These are phyloP conservation scores for Populus nigra DNA, from an alignment of 345 rosid genomes.

Conservation along the genomic window DNA sequence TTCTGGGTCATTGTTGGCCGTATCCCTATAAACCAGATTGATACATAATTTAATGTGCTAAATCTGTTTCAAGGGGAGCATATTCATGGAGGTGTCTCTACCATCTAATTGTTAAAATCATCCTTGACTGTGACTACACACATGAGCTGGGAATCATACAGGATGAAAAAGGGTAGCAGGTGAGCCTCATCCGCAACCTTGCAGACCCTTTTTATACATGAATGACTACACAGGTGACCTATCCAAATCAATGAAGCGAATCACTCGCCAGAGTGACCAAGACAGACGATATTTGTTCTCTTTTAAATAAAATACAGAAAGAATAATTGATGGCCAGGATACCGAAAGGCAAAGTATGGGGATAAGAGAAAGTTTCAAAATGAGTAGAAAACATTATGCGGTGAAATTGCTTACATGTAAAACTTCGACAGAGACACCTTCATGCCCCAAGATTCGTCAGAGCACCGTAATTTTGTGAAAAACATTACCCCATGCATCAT, in stretches of 20 bases:
- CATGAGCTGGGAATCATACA: conserved; percentile 5
- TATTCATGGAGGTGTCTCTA: background rate
- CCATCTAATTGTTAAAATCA: background rate
- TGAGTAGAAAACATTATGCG: background rate
- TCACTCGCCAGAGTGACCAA: background rate
- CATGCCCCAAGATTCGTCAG: background rate
- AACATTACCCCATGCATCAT: background rate
- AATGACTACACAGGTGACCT: background rate
- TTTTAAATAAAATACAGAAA: background rate
- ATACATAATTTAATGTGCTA: background rate
- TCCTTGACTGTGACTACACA: background rate
- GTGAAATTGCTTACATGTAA: background rate
- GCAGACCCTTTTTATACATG: background rate
- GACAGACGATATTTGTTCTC: background rate
- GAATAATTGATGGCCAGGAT: background rate
- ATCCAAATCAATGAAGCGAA: background rate
- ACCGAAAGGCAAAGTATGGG: background rate
- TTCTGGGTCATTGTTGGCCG: background rate
- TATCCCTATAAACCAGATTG: background rate
- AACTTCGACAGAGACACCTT: background rate
- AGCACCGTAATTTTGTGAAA: background rate
- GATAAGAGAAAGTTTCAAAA: background rate
- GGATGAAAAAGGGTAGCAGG: conserved; percentile 7
- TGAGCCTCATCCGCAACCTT: background rate
- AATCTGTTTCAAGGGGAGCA: background rate